Base-by-base conservation (phyloP, 768 basidiomycete genomes). In the Tremella yokohamensis region DNA sequence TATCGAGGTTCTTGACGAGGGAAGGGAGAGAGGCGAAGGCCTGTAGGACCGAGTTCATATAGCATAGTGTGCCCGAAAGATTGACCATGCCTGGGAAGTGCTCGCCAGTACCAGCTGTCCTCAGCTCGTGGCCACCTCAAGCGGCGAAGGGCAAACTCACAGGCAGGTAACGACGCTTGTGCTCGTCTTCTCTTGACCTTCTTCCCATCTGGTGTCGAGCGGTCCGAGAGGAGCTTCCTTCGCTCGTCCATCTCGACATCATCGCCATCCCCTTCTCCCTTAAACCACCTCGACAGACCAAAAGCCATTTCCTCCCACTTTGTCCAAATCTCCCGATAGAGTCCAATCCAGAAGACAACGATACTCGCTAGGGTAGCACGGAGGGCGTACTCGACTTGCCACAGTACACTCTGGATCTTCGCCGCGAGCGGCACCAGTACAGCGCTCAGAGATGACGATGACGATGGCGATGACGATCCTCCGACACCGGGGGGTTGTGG, bases 1-100 rank as follows among this genome's bases (percentile, higher is more conserved):
- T 78, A 54, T 86, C 85, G 62, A 98, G 83, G 70, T 91, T 84
- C 1, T 87, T 85, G 65, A 88, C 84, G 13, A 97, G 82, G 62
- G 89, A 87, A 26, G 84, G 82, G 29, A 94, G 79, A 1, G 94
- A 96, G 8, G 93, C 88, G 74, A 98, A 79, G 39, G 93, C 90
- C 90, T 93, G 94, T 9, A 97, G 79, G 2, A 91, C 91, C 12
- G 94, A 92, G 74, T 98, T 94, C 85, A 97, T 89, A 80, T 96
- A 98, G 73, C 94, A 97, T 64, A 94, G 89, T 52, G 91, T 94
- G 11, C 93, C 93, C 8, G 91, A 93, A 38, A 93, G 87, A 69
- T 97, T 97, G 71, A 96, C 88, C 50, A 97, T 85, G 0, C 93
- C 93, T 1, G 92, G 88, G 76, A 89, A 96, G 56, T 74, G 63